Evolutionary conservation across 768 basidiomycete genomes (phyloP), one percentile per base, ranked within the genome.

Genomic region (Multifurca ochricompacta): DNA sequence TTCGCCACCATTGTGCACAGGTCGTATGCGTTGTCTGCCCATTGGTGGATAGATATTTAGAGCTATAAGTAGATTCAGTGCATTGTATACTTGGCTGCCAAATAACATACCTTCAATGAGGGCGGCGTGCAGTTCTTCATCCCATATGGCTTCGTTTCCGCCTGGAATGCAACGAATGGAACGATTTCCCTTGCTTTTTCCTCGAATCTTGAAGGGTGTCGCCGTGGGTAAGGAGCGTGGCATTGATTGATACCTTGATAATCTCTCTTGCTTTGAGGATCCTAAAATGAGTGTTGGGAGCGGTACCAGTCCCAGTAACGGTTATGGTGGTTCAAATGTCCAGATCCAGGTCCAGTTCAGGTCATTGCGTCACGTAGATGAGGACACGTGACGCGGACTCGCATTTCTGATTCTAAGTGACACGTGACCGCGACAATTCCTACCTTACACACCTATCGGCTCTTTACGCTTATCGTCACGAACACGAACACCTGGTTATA

Each of bases 81-180:
- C 4, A 18, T 46, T 31, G 10, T 51, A 14, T 25, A 53, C 19
- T 51, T 40, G 53, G 47, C 42, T 30, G 28, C 18, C 47, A 61
- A 46, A 27, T 2, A 46, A 48, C 16, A 37, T 51, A 61, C 60
- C 60, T 53, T 61, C 60, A 6, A 61, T 25, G 43, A 61, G 58
- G 23, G 59, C 58, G 48, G 54, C 13, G 11, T 55, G 32, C 37
- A 61, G 45, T 39, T 61, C 60, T 14, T 59, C 58, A 19, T 54
- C 54, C 60, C 60, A 61, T 49, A 61, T 53, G 32, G 59, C 54
- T 47, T 61, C 60, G 31, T 51, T 56, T 44, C 53, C 42, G 37
- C 54, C 60, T 47, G 60, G 58, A 48, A 61, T 45, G 28, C 47
- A 61, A 51, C 60, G 50, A 37, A 51, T 34, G 21, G 60, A 54